Evolutionary conservation across 2,329 filamentous ascomycete species (phyloP).

Genomic region (Fusarium keratoplasticum): DNA sequence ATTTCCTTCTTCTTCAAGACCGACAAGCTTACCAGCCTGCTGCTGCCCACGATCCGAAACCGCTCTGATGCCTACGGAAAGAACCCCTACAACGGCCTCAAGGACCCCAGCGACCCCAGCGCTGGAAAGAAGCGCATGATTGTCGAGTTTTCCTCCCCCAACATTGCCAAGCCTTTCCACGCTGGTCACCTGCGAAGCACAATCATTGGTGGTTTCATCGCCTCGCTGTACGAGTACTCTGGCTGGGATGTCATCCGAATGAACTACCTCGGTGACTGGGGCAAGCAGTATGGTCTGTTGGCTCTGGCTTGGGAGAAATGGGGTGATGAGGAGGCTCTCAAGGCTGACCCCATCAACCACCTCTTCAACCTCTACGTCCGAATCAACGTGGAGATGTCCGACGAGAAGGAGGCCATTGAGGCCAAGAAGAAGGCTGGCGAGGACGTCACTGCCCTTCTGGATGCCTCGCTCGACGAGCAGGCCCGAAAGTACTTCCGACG

Average conservation of each 20-base stretch:
- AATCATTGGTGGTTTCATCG: conserved; percentile 82
- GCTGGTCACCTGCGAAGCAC: conserved; percentile 82
- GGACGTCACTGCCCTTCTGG: conserved; percentile 60
- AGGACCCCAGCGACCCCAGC: conserved; percentile 70
- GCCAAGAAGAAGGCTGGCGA: conserved; percentile 65
- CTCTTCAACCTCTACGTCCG: conserved; percentile 85
- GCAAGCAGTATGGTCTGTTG: conserved; percentile 46
- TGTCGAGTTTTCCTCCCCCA: conserved; percentile 86
- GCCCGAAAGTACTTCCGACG: conserved; percentile 78
- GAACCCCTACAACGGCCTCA: conserved; percentile 69
- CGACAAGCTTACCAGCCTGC: conserved; percentile 71
- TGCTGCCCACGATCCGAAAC: conserved; percentile 77
- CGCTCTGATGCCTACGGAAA: conserved; percentile 63
- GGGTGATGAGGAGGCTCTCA: conserved; percentile 77
- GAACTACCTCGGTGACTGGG: conserved; percentile 62
- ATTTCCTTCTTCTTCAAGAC: conserved; percentile 85
- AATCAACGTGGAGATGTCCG: conserved; percentile 75
- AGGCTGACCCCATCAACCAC: conserved; percentile 82
- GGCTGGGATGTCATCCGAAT: conserved; percentile 81
- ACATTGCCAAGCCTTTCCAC: conserved; percentile 88
- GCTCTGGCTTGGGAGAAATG: conserved; percentile 81
- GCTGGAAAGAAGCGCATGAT: conserved; percentile 75
- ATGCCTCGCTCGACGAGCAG: conserved; percentile 76
- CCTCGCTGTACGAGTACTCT: conserved; percentile 76
- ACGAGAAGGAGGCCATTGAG: conserved; percentile 75